Percentiles rank a stretch among this genome's conserved stretches.
Conservation (phyloP, 2,329 filamentous ascomycete genomes). For the Rhynchosporium graminicola region DNA sequence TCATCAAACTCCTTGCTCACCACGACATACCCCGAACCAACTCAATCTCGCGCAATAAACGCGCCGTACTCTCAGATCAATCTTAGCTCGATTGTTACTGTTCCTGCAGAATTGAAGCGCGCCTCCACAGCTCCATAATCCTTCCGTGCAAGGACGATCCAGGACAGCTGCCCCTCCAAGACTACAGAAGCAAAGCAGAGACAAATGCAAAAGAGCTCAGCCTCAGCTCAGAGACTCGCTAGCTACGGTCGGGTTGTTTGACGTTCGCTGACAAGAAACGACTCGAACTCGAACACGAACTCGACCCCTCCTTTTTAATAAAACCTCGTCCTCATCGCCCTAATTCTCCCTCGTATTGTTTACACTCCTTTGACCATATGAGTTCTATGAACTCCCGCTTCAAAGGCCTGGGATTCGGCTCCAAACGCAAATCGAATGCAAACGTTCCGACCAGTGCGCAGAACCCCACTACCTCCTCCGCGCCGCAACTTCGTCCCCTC, state of each 20-base stretch:
- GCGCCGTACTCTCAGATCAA: neutral
- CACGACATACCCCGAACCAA: neutral
- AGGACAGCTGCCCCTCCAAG: neutral
- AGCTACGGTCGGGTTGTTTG: constrained; percentile 1
- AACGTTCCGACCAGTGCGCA: constrained; percentile 50
- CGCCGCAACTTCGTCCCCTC: constrained; percentile 35
- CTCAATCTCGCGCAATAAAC: neutral
- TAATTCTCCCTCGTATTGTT: constrained; percentile 41
- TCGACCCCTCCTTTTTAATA: constrained; percentile 12
- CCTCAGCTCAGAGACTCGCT: constrained; percentile 17
- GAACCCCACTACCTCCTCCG: constrained; percentile 33
- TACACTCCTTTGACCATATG: constrained; percentile 51
- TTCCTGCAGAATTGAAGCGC: constrained; percentile 12
- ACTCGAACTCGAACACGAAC: constrained; percentile 10
- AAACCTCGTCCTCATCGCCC: constrained; percentile 31
- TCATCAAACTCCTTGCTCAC: neutral
- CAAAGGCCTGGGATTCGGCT: constrained; percentile 75
- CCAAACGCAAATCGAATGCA: constrained; percentile 71
- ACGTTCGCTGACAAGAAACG: constrained; percentile 19
- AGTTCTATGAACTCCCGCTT: constrained; percentile 79
- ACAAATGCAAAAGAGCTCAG: constrained; percentile 3
- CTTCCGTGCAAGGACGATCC: constrained; percentile 7
- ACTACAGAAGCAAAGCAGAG: neutral
- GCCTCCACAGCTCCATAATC: constrained; percentile 6
- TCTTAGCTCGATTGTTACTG: constrained; percentile 1